A percentile compares a stretch with the other conserved stretches of the same genome.
Conservation (phyloP, 2,329 filamentous ascomycete genomes). For the Neonectria punicea region DNA sequence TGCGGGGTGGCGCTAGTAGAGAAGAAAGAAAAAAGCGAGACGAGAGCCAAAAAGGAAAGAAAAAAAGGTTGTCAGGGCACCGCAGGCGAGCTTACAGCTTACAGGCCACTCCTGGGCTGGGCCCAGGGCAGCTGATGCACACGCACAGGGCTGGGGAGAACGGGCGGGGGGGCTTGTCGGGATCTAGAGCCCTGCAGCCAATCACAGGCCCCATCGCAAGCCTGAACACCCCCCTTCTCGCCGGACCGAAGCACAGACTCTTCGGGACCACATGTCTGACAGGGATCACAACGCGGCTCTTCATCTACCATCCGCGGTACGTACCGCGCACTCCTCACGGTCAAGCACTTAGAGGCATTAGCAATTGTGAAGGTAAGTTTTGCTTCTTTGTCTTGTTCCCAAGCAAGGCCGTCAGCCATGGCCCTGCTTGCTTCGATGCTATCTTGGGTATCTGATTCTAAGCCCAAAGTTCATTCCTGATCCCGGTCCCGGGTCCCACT, state of each 20-base stretch:
- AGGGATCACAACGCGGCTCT: constrained; percentile 45
- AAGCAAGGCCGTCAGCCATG: constrained; percentile 17
- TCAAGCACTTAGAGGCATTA: constrained; percentile 2
- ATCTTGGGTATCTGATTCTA: constrained; percentile 36
- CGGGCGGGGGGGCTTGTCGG: constrained; percentile 25
- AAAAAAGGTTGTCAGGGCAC: constrained; percentile 17
- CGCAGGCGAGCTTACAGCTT: constrained; percentile 8
- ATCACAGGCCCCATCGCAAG: constrained; percentile 17
- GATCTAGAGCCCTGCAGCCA: constrained; percentile 27
- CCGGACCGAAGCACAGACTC: constrained; percentile 40
- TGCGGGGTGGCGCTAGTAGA: constrained; percentile 12
- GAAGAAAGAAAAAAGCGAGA: background rate
- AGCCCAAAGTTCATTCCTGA: constrained; percentile 27
- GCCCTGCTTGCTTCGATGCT: constrained; percentile 25
- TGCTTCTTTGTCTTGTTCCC: constrained; percentile 9
- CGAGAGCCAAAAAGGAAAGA: background rate
- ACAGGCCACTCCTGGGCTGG: background rate
- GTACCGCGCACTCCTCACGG: constrained; percentile 24
- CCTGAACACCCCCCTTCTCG: constrained; percentile 4
- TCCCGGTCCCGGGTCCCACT: constrained; percentile 7
- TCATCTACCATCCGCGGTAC: constrained; percentile 25
- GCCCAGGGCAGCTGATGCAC: constrained; percentile 5
- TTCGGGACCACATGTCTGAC: constrained; percentile 45
- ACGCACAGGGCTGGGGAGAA: constrained; percentile 38
- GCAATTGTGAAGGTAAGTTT: background rate